These are phyloP conservation scores for Athelia sp. DNA, from an alignment of 1,284 basidiomycete species.

Conservation along the genomic window DNA sequence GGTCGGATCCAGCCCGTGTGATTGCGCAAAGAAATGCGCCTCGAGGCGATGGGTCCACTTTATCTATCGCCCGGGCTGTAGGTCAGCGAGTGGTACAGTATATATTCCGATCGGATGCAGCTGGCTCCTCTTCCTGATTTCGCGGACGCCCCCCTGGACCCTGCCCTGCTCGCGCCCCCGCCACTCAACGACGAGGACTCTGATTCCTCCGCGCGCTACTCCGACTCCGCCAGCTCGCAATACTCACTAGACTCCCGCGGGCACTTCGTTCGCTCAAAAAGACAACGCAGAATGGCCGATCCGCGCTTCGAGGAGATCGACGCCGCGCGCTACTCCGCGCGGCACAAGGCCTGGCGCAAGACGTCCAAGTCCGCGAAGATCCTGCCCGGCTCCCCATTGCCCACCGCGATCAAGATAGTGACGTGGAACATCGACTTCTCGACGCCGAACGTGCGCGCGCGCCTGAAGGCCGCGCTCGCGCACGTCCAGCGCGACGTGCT, in stretches of 20 bases:
- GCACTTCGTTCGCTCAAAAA: not conserved
- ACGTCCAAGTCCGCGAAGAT: slow-evolving; percentile 25
- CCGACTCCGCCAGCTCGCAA: too few relatives aligned
- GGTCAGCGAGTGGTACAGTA: too few relatives aligned
- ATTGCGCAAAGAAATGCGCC: too few relatives aligned
- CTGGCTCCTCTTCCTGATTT: too few relatives aligned
- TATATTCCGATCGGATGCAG: too few relatives aligned
- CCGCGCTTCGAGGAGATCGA: slow-evolving; percentile 18
- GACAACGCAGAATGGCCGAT: not conserved
- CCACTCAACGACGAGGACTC: not conserved
- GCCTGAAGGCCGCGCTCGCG: slow-evolving; percentile 43
- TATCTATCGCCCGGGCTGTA: too few relatives aligned
- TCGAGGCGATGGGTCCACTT: too few relatives aligned
- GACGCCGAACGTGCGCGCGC: slow-evolving; percentile 27
- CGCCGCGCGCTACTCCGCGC: slow-evolving; percentile 26
- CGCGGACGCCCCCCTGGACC: too few relatives aligned
- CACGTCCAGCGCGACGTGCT: slow-evolving; percentile 50
- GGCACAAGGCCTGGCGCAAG: slow-evolving; percentile 24
- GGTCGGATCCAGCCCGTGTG: too few relatives aligned
- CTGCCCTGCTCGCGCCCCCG: too few relatives aligned
- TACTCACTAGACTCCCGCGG: not conserved
- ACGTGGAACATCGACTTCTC: slow-evolving; percentile 67
- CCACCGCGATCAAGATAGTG: slow-evolving; percentile 42
- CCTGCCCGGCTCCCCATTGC: slow-evolving; percentile 27
- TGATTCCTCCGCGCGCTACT: not conserved